These are phyloP conservation scores for Camptophora hylomeconis DNA, from an alignment of 2,329 filamentous ascomycete genomes.

Conservation along the genomic window DNA sequence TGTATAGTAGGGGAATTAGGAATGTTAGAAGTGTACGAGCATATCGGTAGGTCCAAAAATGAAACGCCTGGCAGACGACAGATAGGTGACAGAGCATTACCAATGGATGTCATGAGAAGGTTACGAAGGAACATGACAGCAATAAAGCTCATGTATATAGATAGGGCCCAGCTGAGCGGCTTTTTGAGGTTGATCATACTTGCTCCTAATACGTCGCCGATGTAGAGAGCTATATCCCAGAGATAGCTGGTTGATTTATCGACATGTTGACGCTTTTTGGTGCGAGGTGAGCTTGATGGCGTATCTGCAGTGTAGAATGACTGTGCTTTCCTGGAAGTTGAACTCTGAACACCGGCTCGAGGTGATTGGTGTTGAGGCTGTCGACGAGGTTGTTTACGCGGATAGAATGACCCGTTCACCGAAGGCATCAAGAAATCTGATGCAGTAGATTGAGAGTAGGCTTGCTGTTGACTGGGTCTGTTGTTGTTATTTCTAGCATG, in stretches of 20 bases:
- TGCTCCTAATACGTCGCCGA: slow-evolving; percentile 20
- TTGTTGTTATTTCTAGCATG: too few species aligned
- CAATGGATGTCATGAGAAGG: slow-evolving; percentile 48
- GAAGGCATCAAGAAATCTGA: slow-evolving; percentile 17
- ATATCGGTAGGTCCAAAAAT: slow-evolving; percentile 52
- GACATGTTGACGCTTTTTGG: slow-evolving; percentile 2
- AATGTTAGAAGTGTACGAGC: slow-evolving; percentile 21
- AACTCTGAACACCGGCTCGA: too few species aligned
- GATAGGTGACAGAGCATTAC: slow-evolving; percentile 51
- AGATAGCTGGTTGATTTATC: slow-evolving; percentile 5
- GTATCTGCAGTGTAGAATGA: too few species aligned
- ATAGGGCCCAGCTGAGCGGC: slow-evolving; percentile 48
- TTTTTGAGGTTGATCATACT: slow-evolving; percentile 51
- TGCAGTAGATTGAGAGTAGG: slow-evolving; percentile 2
- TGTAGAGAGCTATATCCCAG: slow-evolving; percentile 6
- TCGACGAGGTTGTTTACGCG: background rate
- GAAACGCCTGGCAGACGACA: slow-evolving; percentile 56
- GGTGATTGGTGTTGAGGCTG: too few species aligned
- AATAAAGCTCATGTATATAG: slow-evolving; percentile 48
- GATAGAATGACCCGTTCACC: too few species aligned
- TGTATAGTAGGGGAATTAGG: slow-evolving; percentile 1
- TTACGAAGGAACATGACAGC: slow-evolving; percentile 47
- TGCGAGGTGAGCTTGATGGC: background rate
- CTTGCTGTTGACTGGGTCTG: background rate
- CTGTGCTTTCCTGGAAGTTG: too few species aligned